Evolutionary conservation across 495 filamentous ascomycete genomes (phyloP), one percentile per base, ranked within the genome.

Genomic region (Aspergillus homomorphus): DNA sequence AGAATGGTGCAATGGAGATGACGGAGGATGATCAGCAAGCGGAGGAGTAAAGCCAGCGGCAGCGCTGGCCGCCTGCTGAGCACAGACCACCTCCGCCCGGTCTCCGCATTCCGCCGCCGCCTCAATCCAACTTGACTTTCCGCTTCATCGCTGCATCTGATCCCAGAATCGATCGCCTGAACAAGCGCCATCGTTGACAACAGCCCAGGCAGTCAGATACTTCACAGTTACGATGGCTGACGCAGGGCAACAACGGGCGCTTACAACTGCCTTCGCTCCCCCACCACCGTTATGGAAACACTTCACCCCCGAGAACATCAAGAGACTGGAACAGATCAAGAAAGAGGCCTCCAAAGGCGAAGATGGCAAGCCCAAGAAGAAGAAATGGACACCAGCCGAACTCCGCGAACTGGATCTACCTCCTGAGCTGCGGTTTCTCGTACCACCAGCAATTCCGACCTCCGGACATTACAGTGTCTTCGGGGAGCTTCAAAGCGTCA

Each of bases 211-310:
- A 12, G 10, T 38, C 2, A 12, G 51, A 46, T 20, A 42, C 9
- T 26, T 30, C 42, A 15, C 50, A 30, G 45, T 18, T n/a, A 60
- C 20, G 23, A 86, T 85, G 80, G 81, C 79, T 5, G 84, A 84
- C 19, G 68, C 64, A 10, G 66, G 58, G 38, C 70, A 83, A 51
- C 76, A 76, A 61, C 75, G 77, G 58, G 67, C 79, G 23, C 73
- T 80, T n/a, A 73, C 77, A n/a, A 77, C 82, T 14, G 77, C 84
- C 23, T 91, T 91, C 73, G 93, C 94, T 18, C 81, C 88, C 16
- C 94, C 94, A 4, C 94, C 94, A 20, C 86, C 89, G 3, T 92
- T 96, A 77, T 98, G 90, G 84, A 88, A 89, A 61, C 79, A 86
- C 69, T 98, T 98, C 75, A 96, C 90, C 0, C 65, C 82, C 3